Conservation (phyloP, 179 eudicot species). For the Silene vulgaris region DNA sequence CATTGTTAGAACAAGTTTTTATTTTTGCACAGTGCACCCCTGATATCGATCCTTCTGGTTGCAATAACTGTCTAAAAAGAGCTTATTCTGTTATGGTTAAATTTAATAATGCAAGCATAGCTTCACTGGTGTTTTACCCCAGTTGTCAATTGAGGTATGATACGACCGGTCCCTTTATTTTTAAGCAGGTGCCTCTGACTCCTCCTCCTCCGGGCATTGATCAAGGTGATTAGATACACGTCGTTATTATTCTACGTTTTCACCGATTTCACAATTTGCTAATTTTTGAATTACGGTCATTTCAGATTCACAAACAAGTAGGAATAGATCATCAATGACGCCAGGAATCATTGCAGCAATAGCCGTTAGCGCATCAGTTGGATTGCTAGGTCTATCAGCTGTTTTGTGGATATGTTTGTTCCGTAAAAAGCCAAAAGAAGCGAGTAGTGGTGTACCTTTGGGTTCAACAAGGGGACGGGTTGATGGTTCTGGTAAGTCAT, state of each 20-base stretch:
- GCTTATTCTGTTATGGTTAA: not conserved
- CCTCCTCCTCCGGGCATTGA: not conserved
- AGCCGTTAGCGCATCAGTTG: not conserved
- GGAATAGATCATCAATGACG: not conserved
- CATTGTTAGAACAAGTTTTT: conserved; percentile 9
- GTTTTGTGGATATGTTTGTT: conserved; percentile 9
- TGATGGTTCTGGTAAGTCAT: not conserved
- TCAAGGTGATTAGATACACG: not conserved
- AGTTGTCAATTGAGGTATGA: conserved; percentile 27
- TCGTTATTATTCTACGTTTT: too few relatives aligned
- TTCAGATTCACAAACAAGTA: not conserved
- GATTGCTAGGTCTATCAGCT: not conserved
- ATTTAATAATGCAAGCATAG: not conserved
- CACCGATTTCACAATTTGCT: not conserved
- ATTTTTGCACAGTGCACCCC: conserved; percentile 25
- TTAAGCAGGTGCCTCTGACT: not conserved
- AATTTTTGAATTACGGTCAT: not conserved
- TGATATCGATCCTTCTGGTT: conserved; percentile 4
- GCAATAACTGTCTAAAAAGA: conserved; percentile 12
- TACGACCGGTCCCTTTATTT: conserved; percentile 11
- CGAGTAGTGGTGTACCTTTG: not conserved
- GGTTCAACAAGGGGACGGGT: not conserved
- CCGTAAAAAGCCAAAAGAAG: not conserved
- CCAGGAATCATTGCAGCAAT: conserved; percentile 18
- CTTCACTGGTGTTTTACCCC: not conserved